These are phyloP conservation scores for Lentinula boryana DNA, from an alignment of 768 basidiomycete genomes.

Conservation along the genomic window DNA sequence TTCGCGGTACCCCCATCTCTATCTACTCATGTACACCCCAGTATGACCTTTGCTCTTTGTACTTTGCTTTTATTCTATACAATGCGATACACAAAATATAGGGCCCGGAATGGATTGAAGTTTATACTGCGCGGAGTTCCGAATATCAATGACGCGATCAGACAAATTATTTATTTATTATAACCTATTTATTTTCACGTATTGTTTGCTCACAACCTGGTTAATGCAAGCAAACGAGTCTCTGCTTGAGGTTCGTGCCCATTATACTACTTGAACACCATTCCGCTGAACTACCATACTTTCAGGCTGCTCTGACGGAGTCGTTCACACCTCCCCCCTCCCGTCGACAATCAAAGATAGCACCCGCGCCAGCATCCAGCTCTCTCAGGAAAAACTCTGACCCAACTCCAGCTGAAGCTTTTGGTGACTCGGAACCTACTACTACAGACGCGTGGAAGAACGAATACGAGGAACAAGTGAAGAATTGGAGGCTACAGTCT, in stretches of 20 bases:
- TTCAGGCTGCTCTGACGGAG: constrained; percentile 21
- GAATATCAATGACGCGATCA: background rate
- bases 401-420: constrained; percentile 7
- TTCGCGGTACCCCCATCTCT: too few relatives aligned
- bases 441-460: constrained; percentile 52
- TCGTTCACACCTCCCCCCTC: constrained; percentile 25
- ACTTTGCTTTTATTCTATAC: too few relatives aligned
- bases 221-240: constrained; percentile 1
- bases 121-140: too few relatives aligned
- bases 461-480: constrained; percentile 64
- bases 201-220: background rate
- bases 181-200: background rate
- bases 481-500: constrained; percentile 66
- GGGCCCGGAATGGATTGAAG: too few relatives aligned
- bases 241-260: constrained; percentile 12
- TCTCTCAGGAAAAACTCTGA: background rate
- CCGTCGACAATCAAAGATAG: constrained; percentile 17
- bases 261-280: background rate
- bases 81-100: too few relatives aligned
- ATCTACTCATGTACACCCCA: background rate
- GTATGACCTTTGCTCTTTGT: background rate
- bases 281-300: background rate
- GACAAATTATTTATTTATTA: background rate
- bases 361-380: background rate
- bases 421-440: constrained; percentile 11